phyloP scores from a whole-genome alignment of 2,329 filamentous ascomycete genomes.

The Pestalotiopsis sp. region DNA sequence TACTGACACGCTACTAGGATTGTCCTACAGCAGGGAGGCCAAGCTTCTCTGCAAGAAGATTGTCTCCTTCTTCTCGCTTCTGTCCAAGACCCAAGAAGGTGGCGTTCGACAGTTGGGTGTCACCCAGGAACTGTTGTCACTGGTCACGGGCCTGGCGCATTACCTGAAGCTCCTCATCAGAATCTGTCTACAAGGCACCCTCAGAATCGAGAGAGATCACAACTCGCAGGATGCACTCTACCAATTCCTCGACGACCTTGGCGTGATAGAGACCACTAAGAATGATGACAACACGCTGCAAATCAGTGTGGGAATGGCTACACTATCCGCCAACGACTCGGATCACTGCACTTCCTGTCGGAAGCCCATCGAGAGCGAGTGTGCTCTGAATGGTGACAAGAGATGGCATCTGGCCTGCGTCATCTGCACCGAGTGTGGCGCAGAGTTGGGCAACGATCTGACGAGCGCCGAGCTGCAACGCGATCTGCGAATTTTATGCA shows the following conservation, averaged over 20 bases:
- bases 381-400: constrained; percentile 72
- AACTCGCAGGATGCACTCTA: constrained; percentile 75
- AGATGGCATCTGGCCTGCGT: constrained; percentile 87
- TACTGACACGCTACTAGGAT: constrained; percentile 51
- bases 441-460: constrained; percentile 69
- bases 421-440: constrained; percentile 67
- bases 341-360: constrained; percentile 84
- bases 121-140: constrained; percentile 94
- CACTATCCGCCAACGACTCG: constrained; percentile 73
- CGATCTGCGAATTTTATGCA: constrained; percentile 73
- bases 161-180: constrained; percentile 97
- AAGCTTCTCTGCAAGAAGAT: constrained; percentile 99
- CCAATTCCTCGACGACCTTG: constrained; percentile 81
- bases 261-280: constrained; percentile 78
- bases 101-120: constrained; percentile 91
- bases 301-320: constrained; percentile 65
- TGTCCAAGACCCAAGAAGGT: constrained; percentile 93
- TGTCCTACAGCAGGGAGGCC: constrained; percentile 93
- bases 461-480: constrained; percentile 73
- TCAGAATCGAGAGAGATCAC: constrained; percentile 88
- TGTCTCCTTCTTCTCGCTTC: constrained; percentile 92
- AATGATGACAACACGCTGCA: constrained; percentile 71
- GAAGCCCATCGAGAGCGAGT: constrained; percentile 93
- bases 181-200: constrained; percentile 90
- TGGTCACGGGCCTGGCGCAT: constrained; percentile 94